Evolutionary conservation across 306 rosid species (phyloP).

Genomic region (Arachis stenosperma): DNA sequence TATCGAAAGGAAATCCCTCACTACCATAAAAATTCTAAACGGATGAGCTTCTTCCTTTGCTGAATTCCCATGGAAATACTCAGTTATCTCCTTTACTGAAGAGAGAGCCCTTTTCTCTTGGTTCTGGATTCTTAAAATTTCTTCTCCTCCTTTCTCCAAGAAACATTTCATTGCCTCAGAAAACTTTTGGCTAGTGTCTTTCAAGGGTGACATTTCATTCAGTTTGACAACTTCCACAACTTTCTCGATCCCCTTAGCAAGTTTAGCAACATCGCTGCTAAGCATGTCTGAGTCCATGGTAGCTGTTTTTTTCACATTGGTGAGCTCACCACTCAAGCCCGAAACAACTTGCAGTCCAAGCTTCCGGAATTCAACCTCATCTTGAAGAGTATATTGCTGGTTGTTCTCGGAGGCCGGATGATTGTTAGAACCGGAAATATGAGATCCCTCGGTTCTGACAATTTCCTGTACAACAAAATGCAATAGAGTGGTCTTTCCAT

Average conservation of each 20-base stretch:
- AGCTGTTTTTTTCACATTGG: conserved; percentile 82
- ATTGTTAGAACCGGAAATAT: conserved; percentile 50
- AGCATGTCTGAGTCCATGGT: conserved; percentile 82
- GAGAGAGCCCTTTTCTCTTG: conserved; percentile 61
- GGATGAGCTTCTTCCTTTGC: conserved; percentile 92
- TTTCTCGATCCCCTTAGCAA: conserved; percentile 64
- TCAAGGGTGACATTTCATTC: conserved; percentile 58
- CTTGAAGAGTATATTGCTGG: conserved; percentile 56
- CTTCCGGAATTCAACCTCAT: conserved; percentile 68
- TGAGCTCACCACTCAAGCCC: conserved; percentile 84
- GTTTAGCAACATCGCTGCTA: conserved; percentile 67
- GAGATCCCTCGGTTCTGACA: conserved; percentile 78
- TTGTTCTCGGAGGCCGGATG: conserved; percentile 38
- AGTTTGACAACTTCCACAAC: conserved; percentile 59
- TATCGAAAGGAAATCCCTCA: conserved; percentile 75
- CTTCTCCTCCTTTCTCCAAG: conserved; percentile 67
- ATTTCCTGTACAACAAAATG: conserved; percentile 94
- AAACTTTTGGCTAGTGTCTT: conserved; percentile 59
- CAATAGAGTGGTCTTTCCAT: conserved; percentile 82
- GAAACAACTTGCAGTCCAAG: conserved; percentile 92
- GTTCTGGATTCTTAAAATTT: conserved; percentile 60
- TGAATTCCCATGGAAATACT: conserved; percentile 86
- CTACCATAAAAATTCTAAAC: conserved; percentile 73
- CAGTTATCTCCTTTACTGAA: conserved; percentile 76
- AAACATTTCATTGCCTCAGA: conserved; percentile 65